These are phyloP conservation scores for Didymella arachidicola DNA, from an alignment of 2,329 filamentous ascomycete genomes.

Conservation along the genomic window DNA sequence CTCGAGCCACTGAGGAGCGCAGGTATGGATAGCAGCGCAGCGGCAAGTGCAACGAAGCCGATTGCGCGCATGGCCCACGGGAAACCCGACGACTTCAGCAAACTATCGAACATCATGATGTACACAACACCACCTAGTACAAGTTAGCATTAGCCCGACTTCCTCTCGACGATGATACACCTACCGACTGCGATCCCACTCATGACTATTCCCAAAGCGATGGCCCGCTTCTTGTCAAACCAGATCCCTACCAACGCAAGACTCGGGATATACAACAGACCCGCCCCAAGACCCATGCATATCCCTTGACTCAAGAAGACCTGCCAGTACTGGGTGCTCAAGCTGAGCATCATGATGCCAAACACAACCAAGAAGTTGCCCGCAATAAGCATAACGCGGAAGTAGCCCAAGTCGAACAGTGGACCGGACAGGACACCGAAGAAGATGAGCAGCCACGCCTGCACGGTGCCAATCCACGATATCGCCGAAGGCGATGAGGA, in stretches of 20 bases:
- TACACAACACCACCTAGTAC: constrained; percentile 45
- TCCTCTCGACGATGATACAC: constrained; percentile 9
- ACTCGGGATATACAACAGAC: constrained; percentile 49
- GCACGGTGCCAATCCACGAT: constrained; percentile 57
- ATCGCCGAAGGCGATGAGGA: constrained; percentile 49
- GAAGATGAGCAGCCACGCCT: constrained; percentile 59
- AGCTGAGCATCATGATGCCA: constrained; percentile 68
- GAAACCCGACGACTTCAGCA: constrained; percentile 40
- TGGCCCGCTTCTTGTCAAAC: constrained; percentile 44
- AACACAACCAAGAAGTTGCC: constrained; percentile 65
- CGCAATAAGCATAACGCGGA: constrained; percentile 53
- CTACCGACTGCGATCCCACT: constrained; percentile 50
- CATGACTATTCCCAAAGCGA: constrained; percentile 50
- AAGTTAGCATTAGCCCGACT: constrained; percentile 16
- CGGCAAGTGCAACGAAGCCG: constrained; percentile 44
- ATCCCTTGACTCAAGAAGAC: constrained; percentile 63
- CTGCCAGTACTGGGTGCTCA: constrained; percentile 64
- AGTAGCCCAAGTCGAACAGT: constrained; percentile 58
- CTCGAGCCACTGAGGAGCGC: constrained; percentile 45
- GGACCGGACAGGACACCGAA: constrained; percentile 60
- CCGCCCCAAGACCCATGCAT: constrained; percentile 55
- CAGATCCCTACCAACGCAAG: constrained; percentile 49
- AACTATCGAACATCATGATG: constrained; percentile 47
- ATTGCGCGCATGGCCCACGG: constrained; percentile 49
- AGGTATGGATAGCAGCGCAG: constrained; percentile 45